Evolutionary conservation across 176 grass and related monocot genomes (phyloP), one percentile per base, ranked within the genome.

Genomic region (Cenchrus fungigraminus): DNA sequence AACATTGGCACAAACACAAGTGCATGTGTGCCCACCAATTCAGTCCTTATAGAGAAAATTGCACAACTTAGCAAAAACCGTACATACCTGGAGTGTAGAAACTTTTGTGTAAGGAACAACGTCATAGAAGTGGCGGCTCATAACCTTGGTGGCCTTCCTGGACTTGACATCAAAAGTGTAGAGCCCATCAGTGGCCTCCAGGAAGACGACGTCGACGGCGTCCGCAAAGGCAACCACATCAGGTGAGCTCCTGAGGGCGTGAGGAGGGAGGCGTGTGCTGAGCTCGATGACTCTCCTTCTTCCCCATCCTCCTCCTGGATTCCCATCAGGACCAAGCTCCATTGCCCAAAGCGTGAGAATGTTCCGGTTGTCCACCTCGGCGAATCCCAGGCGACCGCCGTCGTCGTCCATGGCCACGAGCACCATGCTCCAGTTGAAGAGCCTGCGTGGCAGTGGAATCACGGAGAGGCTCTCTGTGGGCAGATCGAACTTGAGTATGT

Each of bases 21-120:
- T 40, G 37, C 37, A 40, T 40, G 37, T 40, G 37, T 40, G 37
- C 37, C 37, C 37, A 40, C 37, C 37, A 40, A 40, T 40, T 4
- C 37, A 40, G 37, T 40, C 37, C 37, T 40, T 40, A 40, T 3
- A 40, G 37, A 40, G 37, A 40, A 40, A 40, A 40, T 40, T 40
- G 37, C 37, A 40, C 37, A 40, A 4, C 37, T 40, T 40, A 40
- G 37, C 37, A 40, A 40, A 40, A 40, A 40, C 37, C 37, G 37
- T 40, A 40, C 37, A 40, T 58, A 85, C 73, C 83, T 68, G 73
- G 58, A 57, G 63, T 68, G 22, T 85, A 57, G 40, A 85, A 85
- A 40, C 63, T 40, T 40, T 58, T 37, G 8, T 45, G 37, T 77
- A 77, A 11, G 83, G 83, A 55, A 77, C 8, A 43, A 68, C 12